These are phyloP conservation scores for Blepharisma undulans DNA, from an alignment of 169 alveolate genomes.

Conservation along the genomic window DNA sequence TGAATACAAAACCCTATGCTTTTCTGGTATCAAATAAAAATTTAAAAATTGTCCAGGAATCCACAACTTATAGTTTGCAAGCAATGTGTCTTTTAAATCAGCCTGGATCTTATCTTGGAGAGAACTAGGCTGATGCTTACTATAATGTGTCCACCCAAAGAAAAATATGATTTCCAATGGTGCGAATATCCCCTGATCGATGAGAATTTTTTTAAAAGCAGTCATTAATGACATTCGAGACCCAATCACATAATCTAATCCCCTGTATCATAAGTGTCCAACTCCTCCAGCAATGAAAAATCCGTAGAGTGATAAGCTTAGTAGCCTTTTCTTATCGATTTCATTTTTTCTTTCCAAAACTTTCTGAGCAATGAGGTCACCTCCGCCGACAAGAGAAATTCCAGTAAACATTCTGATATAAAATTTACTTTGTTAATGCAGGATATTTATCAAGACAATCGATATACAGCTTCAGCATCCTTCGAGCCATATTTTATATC, in stretches of 20 bases:
- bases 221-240: background rate
- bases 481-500: background rate
- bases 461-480: background rate
- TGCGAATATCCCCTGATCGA: background rate
- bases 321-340: background rate
- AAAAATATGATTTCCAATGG: conserved; percentile 9
- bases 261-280: conserved; percentile 1
- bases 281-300: conserved; percentile 17
- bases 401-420: conserved; percentile 25
- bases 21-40: background rate
- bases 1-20: background rate
- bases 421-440: conserved; percentile 18
- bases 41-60: background rate
- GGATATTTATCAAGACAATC: conserved; percentile 8
- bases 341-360: background rate
- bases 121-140: background rate
- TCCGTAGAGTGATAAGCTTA: background rate
- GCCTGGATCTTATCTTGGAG: background rate
- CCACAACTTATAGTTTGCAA: background rate
- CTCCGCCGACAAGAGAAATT: conserved; percentile 2
- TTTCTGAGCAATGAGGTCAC: background rate
- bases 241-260: conserved; percentile 29
- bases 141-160: conserved; percentile 17
- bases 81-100: background rate
- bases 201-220: conserved; percentile 2